Evolutionary conservation across 1,284 basidiomycete genomes (phyloP).

Genomic region (Fomitopsis palustris): DNA sequence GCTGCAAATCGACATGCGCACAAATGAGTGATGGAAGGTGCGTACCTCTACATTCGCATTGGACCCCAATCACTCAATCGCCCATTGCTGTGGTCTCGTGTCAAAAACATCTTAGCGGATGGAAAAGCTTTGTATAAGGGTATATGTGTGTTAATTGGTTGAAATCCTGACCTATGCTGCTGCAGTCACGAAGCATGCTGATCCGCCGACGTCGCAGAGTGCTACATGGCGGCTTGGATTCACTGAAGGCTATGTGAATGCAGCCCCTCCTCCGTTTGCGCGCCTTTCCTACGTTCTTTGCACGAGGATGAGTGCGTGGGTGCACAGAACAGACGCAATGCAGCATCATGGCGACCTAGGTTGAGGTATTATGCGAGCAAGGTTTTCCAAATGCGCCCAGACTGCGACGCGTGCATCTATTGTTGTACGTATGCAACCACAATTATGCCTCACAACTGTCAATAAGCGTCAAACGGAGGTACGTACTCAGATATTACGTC

Average conservation of each 20-base stretch:
- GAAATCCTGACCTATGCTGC: too few species aligned
- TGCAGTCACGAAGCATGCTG: too few species aligned
- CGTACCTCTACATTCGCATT: not conserved
- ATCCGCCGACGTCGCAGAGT: too few species aligned
- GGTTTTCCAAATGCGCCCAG: not conserved
- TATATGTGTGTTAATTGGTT: too few species aligned
- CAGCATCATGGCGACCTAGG: not conserved
- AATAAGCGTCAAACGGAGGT: not conserved
- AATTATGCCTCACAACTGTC: not conserved
- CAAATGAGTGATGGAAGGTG: not conserved
- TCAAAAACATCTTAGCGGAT: too few species aligned
- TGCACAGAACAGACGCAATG: not conserved
- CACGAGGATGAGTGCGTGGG: not conserved
- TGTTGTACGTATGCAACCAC: not conserved
- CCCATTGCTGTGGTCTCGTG: not conserved
- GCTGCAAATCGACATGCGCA: not conserved
- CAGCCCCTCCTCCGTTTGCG: not conserved
- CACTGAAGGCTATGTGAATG: too few species aligned
- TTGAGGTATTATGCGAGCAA: not conserved
- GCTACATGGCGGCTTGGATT: too few species aligned
- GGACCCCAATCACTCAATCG: not conserved
- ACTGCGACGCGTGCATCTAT: not conserved
- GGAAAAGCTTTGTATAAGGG: too few species aligned
- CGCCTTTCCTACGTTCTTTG: not conserved
- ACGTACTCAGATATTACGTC: not conserved